Conservation (phyloP, 768 basidiomycete genomes). For the Austroboletus eburneus region DNA sequence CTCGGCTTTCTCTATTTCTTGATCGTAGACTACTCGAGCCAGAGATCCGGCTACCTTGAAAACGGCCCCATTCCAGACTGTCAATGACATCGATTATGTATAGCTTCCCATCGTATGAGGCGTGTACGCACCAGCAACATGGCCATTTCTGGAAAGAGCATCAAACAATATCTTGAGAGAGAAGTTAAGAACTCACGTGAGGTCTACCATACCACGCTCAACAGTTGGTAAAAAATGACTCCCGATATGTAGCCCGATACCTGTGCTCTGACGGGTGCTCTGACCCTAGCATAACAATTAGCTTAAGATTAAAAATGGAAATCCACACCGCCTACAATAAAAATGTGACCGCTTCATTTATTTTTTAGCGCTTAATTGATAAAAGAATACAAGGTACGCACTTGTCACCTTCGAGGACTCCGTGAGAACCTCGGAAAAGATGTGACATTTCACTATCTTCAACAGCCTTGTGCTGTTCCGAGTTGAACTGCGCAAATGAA, state of each 20-base stretch:
- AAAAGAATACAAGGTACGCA: not conserved
- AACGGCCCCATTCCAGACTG: not conserved
- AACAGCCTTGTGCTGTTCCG: not conserved
- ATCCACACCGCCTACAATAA: not conserved
- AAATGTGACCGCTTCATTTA: not conserved
- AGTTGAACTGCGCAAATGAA: not conserved
- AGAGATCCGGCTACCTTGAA: not conserved
- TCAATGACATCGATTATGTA: not conserved
- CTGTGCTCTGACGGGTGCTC: constrained; percentile 88
- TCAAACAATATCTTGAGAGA: not conserved
- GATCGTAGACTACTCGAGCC: not conserved
- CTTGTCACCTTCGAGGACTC: not conserved
- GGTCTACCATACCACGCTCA: constrained; percentile 84
- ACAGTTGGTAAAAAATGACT: constrained; percentile 91
- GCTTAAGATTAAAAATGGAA: constrained; percentile 8
- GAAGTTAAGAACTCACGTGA: constrained; percentile 50
- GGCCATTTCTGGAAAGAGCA: not conserved
- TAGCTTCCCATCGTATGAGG: not conserved
- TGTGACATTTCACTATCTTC: not conserved
- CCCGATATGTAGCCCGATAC: constrained; percentile 55
- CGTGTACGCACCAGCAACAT: not conserved
- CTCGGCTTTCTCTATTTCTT: not conserved
- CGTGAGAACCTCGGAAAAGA: not conserved
- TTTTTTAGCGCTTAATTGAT: not conserved
- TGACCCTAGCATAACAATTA: constrained; percentile 53